Conservation (phyloP, 1,139 yeast species). For the Nakaseomyces sp. region DNA sequence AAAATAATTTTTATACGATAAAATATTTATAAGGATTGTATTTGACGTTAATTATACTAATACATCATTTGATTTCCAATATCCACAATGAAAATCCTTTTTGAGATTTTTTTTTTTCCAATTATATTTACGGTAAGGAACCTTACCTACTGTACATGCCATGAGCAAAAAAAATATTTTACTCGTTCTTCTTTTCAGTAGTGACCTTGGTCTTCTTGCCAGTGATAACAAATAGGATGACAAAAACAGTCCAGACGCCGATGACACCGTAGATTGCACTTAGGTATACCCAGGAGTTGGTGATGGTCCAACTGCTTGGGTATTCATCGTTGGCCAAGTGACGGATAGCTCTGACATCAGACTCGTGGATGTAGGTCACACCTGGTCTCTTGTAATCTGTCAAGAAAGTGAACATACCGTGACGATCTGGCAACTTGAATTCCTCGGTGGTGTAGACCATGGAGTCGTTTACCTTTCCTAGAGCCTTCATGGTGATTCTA, state of each 20-base stretch:
- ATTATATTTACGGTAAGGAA: neutral
- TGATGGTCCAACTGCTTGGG: slow-evolving; percentile 85
- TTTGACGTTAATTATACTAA: no score
- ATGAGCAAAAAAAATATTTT: neutral
- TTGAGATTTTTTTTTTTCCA: no score
- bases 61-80: no score
- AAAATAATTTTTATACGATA: no score
- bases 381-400: slow-evolving; percentile 80
- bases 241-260: slow-evolving; percentile 66
- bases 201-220: slow-evolving; percentile 13
- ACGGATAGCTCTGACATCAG: slow-evolving; percentile 71
- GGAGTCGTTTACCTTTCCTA: slow-evolving; percentile 23
- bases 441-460: slow-evolving; percentile 40
- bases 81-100: no score
- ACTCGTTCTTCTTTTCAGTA: slow-evolving; percentile 20
- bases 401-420: slow-evolving; percentile 88
- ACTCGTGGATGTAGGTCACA: slow-evolving; percentile 54
- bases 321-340: slow-evolving; percentile 95
- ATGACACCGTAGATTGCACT: slow-evolving; percentile 64
- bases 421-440: slow-evolving; percentile 85
- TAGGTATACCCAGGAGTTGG: slow-evolving; percentile 88
- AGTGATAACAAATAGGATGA: slow-evolving; percentile 44
- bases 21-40: no score
- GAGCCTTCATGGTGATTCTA: slow-evolving; percentile 50
- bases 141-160: neutral